These are phyloP conservation scores for Steccherinum ochraceum DNA, from an alignment of 768 basidiomycete species.

Conservation along the genomic window DNA sequence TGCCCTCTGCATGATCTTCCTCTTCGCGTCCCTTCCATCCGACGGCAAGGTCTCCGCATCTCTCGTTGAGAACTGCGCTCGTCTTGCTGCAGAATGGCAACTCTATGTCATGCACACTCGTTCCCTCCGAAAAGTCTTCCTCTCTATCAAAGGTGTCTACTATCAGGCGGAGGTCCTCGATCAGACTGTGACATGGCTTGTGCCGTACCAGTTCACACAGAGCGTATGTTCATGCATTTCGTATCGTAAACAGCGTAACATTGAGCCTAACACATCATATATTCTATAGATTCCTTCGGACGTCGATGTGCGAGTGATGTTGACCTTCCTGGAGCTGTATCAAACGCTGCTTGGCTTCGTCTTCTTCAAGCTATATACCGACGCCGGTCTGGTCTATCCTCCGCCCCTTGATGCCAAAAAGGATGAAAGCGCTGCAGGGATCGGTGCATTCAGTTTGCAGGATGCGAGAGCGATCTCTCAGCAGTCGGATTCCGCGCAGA, in stretches of 20 bases:
- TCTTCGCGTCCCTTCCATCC: constrained; percentile 91
- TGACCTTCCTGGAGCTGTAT: constrained; percentile 97
- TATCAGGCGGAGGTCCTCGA: constrained; percentile 95
- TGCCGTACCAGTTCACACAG: constrained; percentile 97
- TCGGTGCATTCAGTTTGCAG: constrained; percentile 82
- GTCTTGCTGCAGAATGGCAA: constrained; percentile 94
- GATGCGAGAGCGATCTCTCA: constrained; percentile 22
- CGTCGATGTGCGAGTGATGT: constrained; percentile 96
- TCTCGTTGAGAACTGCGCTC: constrained; percentile 84
- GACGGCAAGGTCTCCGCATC: constrained; percentile 73
- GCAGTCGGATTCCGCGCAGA: constrained; percentile 15
- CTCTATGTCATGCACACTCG: constrained; percentile 87
- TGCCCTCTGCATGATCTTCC: constrained; percentile 88
- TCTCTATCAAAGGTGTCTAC: constrained; percentile 97
- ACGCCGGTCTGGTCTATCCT: constrained; percentile 89
- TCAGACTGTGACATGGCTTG: constrained; percentile 91
- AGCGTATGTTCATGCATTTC: constrained; percentile 43
- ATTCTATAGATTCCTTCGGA: constrained; percentile 75
- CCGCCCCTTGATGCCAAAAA: constrained; percentile 79
- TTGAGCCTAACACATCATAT: not conserved
- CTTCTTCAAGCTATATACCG: constrained; percentile 97
- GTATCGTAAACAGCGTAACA: not conserved
- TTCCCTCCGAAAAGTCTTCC: constrained; percentile 82
- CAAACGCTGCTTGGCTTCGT: constrained; percentile 95
- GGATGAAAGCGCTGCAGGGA: constrained; percentile 80